A percentile compares a stretch with the other conserved stretches of the same genome.
Evolutionary conservation across 2,329 filamentous ascomycete species (phyloP).

Genomic region (Colletotrichum sp.): DNA sequence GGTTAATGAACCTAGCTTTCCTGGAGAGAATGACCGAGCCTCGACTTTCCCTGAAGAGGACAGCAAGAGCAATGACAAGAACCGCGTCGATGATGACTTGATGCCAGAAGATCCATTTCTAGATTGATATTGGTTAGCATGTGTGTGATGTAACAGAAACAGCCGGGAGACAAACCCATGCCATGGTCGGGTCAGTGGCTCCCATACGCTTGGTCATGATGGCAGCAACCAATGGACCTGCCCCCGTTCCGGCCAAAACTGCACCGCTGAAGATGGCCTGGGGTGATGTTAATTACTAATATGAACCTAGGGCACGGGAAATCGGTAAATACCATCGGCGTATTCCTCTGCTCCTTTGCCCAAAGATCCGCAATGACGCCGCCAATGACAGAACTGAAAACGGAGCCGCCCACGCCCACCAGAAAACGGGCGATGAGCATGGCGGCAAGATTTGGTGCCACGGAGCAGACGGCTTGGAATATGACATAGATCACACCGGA

Average conservation of each 20-base stretch:
- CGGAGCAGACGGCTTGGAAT: conserved; percentile 75
- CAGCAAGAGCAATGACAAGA: conserved; percentile 66
- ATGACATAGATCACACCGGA: conserved; percentile 75
- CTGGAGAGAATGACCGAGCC: conserved; percentile 79
- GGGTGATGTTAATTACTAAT: not conserved
- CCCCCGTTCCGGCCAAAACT: conserved; percentile 79
- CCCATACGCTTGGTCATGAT: conserved; percentile 69
- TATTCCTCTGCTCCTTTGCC: conserved; percentile 78
- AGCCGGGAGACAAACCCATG: conserved; percentile 13
- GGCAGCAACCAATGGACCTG: conserved; percentile 75
- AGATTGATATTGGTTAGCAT: conserved; percentile 37
- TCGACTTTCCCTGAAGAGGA: conserved; percentile 82
- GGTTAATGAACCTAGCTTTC: conserved; percentile 76
- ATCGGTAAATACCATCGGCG: conserved; percentile 66
- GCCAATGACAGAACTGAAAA: conserved; percentile 89
- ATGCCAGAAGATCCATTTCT: conserved; percentile 91
- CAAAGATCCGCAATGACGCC: conserved; percentile 90
- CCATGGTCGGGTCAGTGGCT: conserved; percentile 33
- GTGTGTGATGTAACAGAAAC: not conserved
- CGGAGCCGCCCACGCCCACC: conserved; percentile 76
- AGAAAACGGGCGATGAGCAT: conserved; percentile 80
- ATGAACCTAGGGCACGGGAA: not conserved
- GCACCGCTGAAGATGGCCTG: conserved; percentile 77
- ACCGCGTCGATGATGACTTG: conserved; percentile 74
- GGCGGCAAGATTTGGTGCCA: conserved; percentile 71